Evolutionary conservation across 169 alveolate genomes (phyloP).

Genomic region (Plasmodium falciparum): DNA sequence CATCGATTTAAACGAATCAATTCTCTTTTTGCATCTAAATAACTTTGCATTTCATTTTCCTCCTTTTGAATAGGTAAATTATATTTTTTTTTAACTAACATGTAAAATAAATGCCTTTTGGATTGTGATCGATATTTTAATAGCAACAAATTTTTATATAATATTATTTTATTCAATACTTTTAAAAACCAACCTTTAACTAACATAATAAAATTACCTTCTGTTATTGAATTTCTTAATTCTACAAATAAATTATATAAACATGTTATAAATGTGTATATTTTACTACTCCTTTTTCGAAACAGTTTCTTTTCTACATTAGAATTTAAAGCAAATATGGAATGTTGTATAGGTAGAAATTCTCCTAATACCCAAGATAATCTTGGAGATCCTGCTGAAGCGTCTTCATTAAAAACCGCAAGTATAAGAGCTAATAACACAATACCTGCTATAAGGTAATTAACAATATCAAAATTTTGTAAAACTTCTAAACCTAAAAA

Average conservation of each 20-base stretch:
- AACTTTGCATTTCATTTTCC: slow-evolving; percentile 81
- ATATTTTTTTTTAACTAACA: slow-evolving; percentile 76
- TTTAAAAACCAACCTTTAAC: slow-evolving; percentile 14
- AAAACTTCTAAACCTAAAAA: slow-evolving; percentile 30
- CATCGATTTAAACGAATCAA: slow-evolving; percentile 75
- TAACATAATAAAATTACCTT: slow-evolving; percentile 20
- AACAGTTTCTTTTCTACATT: slow-evolving; percentile 36
- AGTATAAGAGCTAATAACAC: slow-evolving; percentile 54
- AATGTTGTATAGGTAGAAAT: slow-evolving; percentile 71
- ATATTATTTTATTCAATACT: slow-evolving; percentile 7
- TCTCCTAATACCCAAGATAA: slow-evolving; percentile 77
- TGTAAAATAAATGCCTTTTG: slow-evolving; percentile 81
- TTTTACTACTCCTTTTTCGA: slow-evolving; percentile 44
- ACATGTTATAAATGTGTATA: slow-evolving; percentile 25
- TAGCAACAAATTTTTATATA: slow-evolving; percentile 37
- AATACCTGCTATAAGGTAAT: slow-evolving; percentile 62
- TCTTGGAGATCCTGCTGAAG: slow-evolving; percentile 73
- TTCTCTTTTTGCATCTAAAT: slow-evolving; percentile 82
- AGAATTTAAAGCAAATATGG: slow-evolving; percentile 52
- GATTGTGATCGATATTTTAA: slow-evolving; percentile 76
- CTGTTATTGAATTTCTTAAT: slow-evolving; percentile 23
- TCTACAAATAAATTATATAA: slow-evolving; percentile 15
- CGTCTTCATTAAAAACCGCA: slow-evolving; percentile 74
- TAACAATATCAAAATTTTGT: slow-evolving; percentile 37
- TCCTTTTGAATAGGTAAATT: slow-evolving; percentile 78